phyloP scores from a whole-genome alignment of 495 filamentous ascomycete genomes.

The Xylaria cubensis region DNA sequence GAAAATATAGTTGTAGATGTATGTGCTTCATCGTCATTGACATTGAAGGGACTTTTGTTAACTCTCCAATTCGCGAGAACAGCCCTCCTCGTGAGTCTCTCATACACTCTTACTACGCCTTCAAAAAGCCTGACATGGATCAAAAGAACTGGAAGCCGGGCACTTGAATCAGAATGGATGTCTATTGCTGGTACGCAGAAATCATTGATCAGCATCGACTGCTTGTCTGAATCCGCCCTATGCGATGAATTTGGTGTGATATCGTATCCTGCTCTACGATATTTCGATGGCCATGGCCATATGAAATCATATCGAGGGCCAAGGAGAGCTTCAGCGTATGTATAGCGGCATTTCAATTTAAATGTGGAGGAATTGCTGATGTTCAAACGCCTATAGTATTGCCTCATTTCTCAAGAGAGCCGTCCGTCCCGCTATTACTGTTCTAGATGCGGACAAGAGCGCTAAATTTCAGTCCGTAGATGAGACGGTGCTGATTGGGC shows the following conservation, averaged over 20 bases:
- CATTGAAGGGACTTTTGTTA: not conserved
- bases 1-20: slow-evolving; percentile 30
- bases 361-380: not conserved
- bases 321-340: slow-evolving; percentile 47
- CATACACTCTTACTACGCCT: not conserved
- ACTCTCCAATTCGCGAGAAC: not conserved
- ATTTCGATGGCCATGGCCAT: slow-evolving; percentile 45
- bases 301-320: slow-evolving; percentile 50
- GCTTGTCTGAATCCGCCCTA: slow-evolving; percentile 43
- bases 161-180: slow-evolving; percentile 50
- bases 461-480: slow-evolving; percentile 46
- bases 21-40: not conserved
- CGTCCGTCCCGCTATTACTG: slow-evolving; percentile 42
- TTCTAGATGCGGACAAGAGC: slow-evolving; percentile 38
- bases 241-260: slow-evolving; percentile 49
- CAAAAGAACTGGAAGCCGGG: slow-evolving; percentile 46
- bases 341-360: not conserved
- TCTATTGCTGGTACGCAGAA: slow-evolving; percentile 37
- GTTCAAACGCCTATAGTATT: slow-evolving; percentile 39
- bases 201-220: slow-evolving; percentile 51
- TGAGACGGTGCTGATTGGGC: slow-evolving; percentile 51
- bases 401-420: slow-evolving; percentile 48
- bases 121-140: not conserved
- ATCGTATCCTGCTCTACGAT: slow-evolving; percentile 56
- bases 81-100: slow-evolving; percentile 42